Base-by-base conservation (phyloP, 257 asterid species). In the Paraleonurus japonicus region DNA sequence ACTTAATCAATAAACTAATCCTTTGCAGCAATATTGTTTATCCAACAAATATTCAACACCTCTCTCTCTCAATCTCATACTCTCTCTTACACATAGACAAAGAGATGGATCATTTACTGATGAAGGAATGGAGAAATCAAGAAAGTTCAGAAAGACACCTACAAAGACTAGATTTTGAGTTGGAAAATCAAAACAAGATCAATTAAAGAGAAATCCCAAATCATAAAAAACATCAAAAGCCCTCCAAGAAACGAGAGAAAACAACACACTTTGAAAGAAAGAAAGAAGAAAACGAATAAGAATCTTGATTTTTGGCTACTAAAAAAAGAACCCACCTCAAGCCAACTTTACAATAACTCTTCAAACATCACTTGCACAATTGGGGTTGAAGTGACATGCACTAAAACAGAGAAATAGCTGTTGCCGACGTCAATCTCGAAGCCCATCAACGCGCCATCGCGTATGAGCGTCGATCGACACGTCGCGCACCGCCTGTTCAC, bases 331-430 rank as follows among this genome's bases (percentile, higher is more conserved):
- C 75, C 80, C 73, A 70, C 78, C 60, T 57, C 33, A 57, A 30
- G 17, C n/a, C 15, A 60, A 65, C 23, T 50, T 47, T 24, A 50
- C 63, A 30, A 35, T n/a, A 32, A 53, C 20, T 33, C 30, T 13
- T 5, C 65, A 61, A n/a, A 15, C 17, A 15, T 13, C 76, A 65
- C 73, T 55, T 47, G 11, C 62, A 17, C 3, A 61, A 32, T 3
- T 30, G 1, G 16, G 28, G 10, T 32, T 67, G 74, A 74, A 54
- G 45, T 60, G 69, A 79, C 83, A 64, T 28, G 67, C 76, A 69
- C 72, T 69, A 63, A n/a, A n/a, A 69, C 16, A 51, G 70, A 48
- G 61, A 59, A 67, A 74, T 24, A 23, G 66, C 65, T 60, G 66
- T 27, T 71, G 69, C 48, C n/a, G n/a, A n/a, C n/a, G n/a, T n/a